phyloP scores from a whole-genome alignment of 805 yeast genomes.

The Candida ipomoeae region DNA sequence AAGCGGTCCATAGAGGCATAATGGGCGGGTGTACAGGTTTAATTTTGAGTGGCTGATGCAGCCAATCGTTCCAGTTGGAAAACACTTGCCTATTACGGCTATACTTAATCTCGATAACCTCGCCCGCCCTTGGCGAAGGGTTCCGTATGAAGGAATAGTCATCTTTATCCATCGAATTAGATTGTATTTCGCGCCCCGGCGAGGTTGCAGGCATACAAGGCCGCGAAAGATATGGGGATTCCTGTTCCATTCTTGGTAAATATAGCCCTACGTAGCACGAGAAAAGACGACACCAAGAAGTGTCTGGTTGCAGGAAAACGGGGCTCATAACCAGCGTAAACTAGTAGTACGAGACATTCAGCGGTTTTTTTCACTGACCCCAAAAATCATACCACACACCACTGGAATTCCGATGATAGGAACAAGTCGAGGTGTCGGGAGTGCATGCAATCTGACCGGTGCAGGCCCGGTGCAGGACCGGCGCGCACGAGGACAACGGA shows the following conservation, averaged over 20 bases:
- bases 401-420: neutral
- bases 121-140: neutral
- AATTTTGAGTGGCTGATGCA: no score
- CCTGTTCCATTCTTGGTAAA: neutral
- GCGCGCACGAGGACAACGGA: neutral
- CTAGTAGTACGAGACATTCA: no score
- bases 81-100: neutral
- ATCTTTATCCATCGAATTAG: conserved; percentile 2
- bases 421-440: neutral
- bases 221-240: conserved; percentile 2
- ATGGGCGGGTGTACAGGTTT: no score
- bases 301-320: no score
- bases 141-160: neutral
- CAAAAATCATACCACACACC: neutral
- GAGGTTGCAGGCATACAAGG: neutral
- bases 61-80: no score
- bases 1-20: no score
- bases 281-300: no score
- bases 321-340: no score
- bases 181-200: neutral
- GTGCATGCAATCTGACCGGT: neutral
- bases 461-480: neutral
- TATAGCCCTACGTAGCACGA: neutral
- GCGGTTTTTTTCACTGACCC: neutral
- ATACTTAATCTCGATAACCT: neutral